Base-by-base conservation (phyloP, 805 yeast genomes). In the Wickerhamiella cacticola region DNA sequence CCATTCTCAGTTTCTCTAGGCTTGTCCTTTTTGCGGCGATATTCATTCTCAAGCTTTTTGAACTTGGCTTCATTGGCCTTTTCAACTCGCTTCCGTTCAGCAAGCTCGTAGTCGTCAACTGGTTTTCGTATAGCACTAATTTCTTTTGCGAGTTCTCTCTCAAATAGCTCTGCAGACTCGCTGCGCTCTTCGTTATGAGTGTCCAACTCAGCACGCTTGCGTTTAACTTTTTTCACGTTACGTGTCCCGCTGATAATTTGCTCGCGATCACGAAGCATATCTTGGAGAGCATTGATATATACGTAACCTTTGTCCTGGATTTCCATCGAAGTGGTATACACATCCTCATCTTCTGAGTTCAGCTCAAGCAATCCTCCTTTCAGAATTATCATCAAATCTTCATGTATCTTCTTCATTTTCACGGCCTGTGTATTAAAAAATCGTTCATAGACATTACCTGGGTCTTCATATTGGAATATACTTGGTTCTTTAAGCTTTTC, bases 261-360 rank as follows among this genome's bases (percentile, higher is more conserved):
- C 2, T 62, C 53, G 25, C 78, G 58, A 52, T 72, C 75, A 10
- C 63, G 56, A 16, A 72, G 49, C 5, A 64, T 46, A 25, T 56
- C 56, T 43, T 65, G 62, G 2, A 68, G 45, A 7, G 62, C 59
- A 36, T 64, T 69, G 5, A 64, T 50, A 28, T 60, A 60, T 2
- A 54, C 52, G 36, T 54, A 63, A 0, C 80, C 80, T 50, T 73
- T 70, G 50, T 82, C 94, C 61, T 89, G 97, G 41, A 75, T 79
- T 36, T 76, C 75, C 43, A 89, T 67, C 0, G 94, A 79, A 3
- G 72, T 73, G 10, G 76, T 79, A 62, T 88, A 92, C 57, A 87
- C 96, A 44, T 77, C 82, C 12, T 88, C 87, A 46, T 79, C 77
- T 2, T 48, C 44, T n/a, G 41, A 41, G 2, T 49, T 44, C 39